Evolutionary conservation across 768 basidiomycete species (phyloP).

Genomic region (Mycena olivaceomarginata): DNA sequence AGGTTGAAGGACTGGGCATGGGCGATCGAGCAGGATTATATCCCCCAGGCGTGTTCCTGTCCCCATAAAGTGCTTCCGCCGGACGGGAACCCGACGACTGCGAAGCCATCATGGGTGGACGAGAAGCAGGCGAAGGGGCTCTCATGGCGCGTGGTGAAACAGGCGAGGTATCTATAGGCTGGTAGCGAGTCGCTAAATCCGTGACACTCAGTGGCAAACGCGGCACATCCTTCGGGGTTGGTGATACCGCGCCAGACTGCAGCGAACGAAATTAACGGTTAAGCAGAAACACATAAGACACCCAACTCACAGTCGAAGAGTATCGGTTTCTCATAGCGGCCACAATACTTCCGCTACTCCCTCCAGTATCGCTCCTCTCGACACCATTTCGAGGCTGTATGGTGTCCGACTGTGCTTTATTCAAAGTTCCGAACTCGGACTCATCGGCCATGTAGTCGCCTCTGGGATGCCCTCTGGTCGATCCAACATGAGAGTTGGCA

Average conservation of each 20-base stretch:
- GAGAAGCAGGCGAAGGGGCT: conserved; percentile 57
- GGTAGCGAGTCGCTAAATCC: conserved; percentile 79
- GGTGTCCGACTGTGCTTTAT: conserved; percentile 40
- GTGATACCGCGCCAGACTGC: conserved; percentile 72
- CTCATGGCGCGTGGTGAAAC: conserved; percentile 61
- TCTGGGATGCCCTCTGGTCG: conserved; percentile 28
- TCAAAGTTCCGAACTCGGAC: conserved; percentile 56
- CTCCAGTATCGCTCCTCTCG: conserved; percentile 73
- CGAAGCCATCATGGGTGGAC: conserved; percentile 45
- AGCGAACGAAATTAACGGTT: conserved; percentile 26
- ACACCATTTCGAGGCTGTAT: conserved; percentile 46
- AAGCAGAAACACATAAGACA: conserved; percentile 26
- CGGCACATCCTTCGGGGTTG: conserved; percentile 77
- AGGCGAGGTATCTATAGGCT: conserved; percentile 61
- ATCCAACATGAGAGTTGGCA: not conserved
- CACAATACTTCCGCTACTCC: conserved; percentile 76
- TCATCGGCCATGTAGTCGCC: conserved; percentile 49
- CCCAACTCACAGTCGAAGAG: conserved; percentile 68
- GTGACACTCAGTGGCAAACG: conserved; percentile 79
- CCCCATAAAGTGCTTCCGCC: conserved; percentile 46
- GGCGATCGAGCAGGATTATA: conserved; percentile 35
- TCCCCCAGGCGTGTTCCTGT: conserved; percentile 31
- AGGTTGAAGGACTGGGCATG: conserved; percentile 37
- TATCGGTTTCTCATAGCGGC: conserved; percentile 83
- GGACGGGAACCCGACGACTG: conserved; percentile 47